A percentile compares a stretch with the other conserved stretches of the same genome.
Conservation (phyloP, 345 rosid species). For the Euphorbia tirucalli region DNA sequence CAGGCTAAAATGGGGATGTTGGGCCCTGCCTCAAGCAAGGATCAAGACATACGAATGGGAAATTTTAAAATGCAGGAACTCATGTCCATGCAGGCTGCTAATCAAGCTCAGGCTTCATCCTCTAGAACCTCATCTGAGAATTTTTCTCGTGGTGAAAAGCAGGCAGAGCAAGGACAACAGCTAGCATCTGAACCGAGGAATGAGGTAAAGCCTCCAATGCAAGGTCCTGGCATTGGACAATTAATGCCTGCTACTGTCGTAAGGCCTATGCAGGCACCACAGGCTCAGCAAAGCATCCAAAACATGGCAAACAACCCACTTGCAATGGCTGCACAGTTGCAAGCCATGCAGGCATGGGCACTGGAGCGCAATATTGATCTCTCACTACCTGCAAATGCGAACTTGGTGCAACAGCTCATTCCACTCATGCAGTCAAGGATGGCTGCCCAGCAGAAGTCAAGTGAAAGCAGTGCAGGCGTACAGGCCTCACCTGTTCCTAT, state of each 20-base stretch:
- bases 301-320: slow-evolving; percentile 64
- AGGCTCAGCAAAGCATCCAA: slow-evolving; percentile 51
- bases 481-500: slow-evolving; percentile 54
- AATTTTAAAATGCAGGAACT: slow-evolving; percentile 82
- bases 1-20: slow-evolving; percentile 75
- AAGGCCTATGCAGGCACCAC: slow-evolving; percentile 75
- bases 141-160: slow-evolving; percentile 61
- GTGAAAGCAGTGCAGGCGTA: slow-evolving; percentile 47
- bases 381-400: slow-evolving; percentile 88
- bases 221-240: slow-evolving; percentile 53
- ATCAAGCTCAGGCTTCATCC: slow-evolving; percentile 75
- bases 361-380: slow-evolving; percentile 81
- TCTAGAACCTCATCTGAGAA: slow-evolving; percentile 71
- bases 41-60: slow-evolving; percentile 58
- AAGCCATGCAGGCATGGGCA: slow-evolving; percentile 84
- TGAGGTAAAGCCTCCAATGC: slow-evolving; percentile 54
- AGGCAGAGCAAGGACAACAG: slow-evolving; percentile 54
- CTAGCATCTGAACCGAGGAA: slow-evolving; percentile 55
- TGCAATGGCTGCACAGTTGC: slow-evolving; percentile 76
- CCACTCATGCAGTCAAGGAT: slow-evolving; percentile 81
- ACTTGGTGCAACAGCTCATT: slow-evolving; percentile 73
- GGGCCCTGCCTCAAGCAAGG: slow-evolving; percentile 56
- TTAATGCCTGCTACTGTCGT: slow-evolving; percentile 48
- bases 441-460: slow-evolving; percentile 71
- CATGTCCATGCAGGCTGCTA: slow-evolving; percentile 65